Evolutionary conservation across 1,139 yeast genomes (phyloP).

Genomic region (Nakaseomyces sp.): DNA sequence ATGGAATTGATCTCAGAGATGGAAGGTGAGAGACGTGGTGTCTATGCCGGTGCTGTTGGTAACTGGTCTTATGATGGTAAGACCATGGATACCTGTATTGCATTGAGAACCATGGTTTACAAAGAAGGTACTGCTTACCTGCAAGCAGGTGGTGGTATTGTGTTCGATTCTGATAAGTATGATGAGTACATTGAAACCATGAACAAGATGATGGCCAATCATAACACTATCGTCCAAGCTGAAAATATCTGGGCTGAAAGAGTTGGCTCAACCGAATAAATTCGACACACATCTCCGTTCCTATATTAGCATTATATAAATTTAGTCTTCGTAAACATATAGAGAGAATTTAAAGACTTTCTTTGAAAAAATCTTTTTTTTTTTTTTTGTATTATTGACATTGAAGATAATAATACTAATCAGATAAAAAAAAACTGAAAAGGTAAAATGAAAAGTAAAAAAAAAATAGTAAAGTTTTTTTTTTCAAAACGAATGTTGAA

Average conservation of each 20-base stretch:
- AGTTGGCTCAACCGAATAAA: constrained; percentile 24
- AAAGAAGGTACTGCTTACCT: constrained; percentile 85
- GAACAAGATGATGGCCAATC: constrained; percentile 94
- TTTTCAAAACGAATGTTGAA: constrained; percentile 30
- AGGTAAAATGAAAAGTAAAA: background rate
- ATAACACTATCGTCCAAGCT: constrained; percentile 80
- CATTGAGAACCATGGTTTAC: constrained; percentile 90
- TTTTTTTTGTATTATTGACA: too few relatives aligned
- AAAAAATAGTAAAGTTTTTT: too few relatives aligned
- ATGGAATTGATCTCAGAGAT: constrained; percentile 89
- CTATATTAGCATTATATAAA: background rate
- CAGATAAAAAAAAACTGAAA: too few relatives aligned
- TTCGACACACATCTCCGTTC: background rate
- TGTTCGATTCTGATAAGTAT: constrained; percentile 85
- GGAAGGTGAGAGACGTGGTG: constrained; percentile 88
- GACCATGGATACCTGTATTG: constrained; percentile 95
- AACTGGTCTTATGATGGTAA: constrained; percentile 92
- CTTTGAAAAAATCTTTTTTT: too few relatives aligned
- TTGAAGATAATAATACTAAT: too few relatives aligned
- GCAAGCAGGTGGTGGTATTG: constrained; percentile 99
- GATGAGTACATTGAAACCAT: constrained; percentile 94
- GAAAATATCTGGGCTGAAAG: constrained; percentile 60
- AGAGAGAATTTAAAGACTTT: background rate
- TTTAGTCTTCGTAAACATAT: background rate
- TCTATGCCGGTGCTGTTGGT: constrained; percentile 99